Evolutionary conservation across 1,284 basidiomycete species (phyloP).

Genomic region (Irpex sp.): DNA sequence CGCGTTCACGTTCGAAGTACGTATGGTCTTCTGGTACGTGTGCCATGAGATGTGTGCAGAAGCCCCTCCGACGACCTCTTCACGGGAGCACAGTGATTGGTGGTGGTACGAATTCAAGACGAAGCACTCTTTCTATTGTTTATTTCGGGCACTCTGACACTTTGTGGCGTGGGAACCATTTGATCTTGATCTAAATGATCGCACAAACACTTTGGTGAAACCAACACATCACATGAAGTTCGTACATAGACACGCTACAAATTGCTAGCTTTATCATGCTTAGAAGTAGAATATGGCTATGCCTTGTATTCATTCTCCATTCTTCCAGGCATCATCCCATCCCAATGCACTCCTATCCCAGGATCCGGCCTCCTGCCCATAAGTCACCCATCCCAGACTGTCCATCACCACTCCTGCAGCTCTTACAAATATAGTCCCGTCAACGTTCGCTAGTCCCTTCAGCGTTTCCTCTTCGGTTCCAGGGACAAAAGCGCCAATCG

Average conservation of each 20-base stretch:
- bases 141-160: background rate
- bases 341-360: slow-evolving; percentile 67
- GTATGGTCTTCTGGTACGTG: slow-evolving; percentile 40
- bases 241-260: no score
- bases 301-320: slow-evolving; percentile 6
- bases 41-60: background rate
- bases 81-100: background rate
- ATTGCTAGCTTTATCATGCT: background rate
- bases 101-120: background rate
- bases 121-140: background rate
- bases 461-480: slow-evolving; percentile 13
- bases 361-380: slow-evolving; percentile 38
- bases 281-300: background rate
- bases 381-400: slow-evolving; percentile 57
- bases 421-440: slow-evolving; percentile 63
- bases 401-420: slow-evolving; percentile 62
- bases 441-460: slow-evolving; percentile 42
- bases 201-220: no score
- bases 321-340: slow-evolving; percentile 67
- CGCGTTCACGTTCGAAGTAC: slow-evolving; percentile 79
- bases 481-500: slow-evolving; percentile 31
- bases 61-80: background rate
- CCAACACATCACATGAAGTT: no score
- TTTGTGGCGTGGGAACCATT: background rate
- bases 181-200: no score